Percentiles rank a stretch among this genome's conserved stretches.
Evolutionary conservation across 140 eudicot species (phyloP).

Genomic region (Erigeron philadelphicus): DNA sequence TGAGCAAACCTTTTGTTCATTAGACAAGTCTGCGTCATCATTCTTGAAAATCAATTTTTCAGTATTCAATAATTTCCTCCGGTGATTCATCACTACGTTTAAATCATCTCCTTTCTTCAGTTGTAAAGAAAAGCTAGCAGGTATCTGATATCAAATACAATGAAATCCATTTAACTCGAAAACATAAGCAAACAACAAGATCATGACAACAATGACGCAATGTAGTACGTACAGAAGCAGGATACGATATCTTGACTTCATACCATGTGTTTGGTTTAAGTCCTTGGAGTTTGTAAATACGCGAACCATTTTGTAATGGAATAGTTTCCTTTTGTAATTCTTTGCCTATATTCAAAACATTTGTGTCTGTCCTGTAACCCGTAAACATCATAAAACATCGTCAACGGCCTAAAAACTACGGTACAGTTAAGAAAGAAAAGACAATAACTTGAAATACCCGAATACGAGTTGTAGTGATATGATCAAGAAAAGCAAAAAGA

Average conservation of each 20-base stretch:
- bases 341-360: slow-evolving; percentile 52
- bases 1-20: slow-evolving; percentile 41
- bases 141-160: slow-evolving; percentile 46
- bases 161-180: background rate
- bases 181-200: background rate
- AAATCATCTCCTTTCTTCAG: slow-evolving; percentile 39
- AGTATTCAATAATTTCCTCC: slow-evolving; percentile 79
- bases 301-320: slow-evolving; percentile 44
- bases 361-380: slow-evolving; percentile 37
- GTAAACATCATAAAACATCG: slow-evolving; percentile 15
- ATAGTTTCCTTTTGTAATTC: slow-evolving; percentile 63
- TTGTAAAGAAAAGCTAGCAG: slow-evolving; percentile 69
- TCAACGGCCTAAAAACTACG: background rate
- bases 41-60: slow-evolving; percentile 78
- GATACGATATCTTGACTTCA: slow-evolving; percentile 99
- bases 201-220: background rate
- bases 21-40: slow-evolving; percentile 29
- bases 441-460: slow-evolving; percentile 25
- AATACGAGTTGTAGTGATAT: slow-evolving; percentile 27
- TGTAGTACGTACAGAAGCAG: slow-evolving; percentile 85
- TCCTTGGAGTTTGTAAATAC: slow-evolving; percentile 60
- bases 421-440: background rate
- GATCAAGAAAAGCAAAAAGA: slow-evolving; percentile 30
- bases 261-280: slow-evolving; percentile 60
- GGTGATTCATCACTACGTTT: slow-evolving; percentile 32